A percentile compares a stretch with the other conserved stretches of the same genome.
phyloP scores from a whole-genome alignment of 148 eudicot genomes.

The Pharnaceum exiguum region DNA sequence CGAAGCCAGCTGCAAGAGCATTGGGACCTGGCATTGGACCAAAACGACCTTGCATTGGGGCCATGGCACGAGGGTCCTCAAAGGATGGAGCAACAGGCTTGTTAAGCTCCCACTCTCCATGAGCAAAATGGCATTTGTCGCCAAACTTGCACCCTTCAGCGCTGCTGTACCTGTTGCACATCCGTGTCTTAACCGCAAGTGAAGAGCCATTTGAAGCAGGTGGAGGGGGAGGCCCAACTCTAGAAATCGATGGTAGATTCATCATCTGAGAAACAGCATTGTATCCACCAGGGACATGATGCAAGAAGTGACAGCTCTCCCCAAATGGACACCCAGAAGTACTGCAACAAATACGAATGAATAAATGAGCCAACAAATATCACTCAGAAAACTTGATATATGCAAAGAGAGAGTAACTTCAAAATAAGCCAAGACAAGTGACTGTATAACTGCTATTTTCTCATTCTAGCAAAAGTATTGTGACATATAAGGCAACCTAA shows the following conservation, averaged over 20 bases:
- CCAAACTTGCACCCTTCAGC: conserved; percentile 82
- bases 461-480: too few relatives aligned
- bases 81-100: conserved; percentile 33
- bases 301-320: conserved; percentile 67
- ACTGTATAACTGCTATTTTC: too few relatives aligned
- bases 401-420: too few relatives aligned
- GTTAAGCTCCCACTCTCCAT: conserved; percentile 59
- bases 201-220: conserved; percentile 35
- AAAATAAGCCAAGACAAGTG: too few relatives aligned
- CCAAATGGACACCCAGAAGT: conserved; percentile 76
- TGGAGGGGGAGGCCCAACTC: conserved; percentile 32
- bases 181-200: conserved; percentile 37
- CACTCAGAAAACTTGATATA: not conserved
- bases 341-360: conserved; percentile 39
- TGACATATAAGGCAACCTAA: too few relatives aligned
- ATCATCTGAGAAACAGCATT: conserved; percentile 56
- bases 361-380: not conserved
- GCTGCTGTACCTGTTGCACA: conserved; percentile 51
- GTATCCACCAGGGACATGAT: conserved; percentile 69
- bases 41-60: conserved; percentile 34
- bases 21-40: conserved; percentile 26
- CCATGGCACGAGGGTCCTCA: conserved; percentile 41
- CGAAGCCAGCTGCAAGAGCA: conserved; percentile 46
- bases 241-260: conserved; percentile 41
- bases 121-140: conserved; percentile 71